Conservation (phyloP, 192 early-diverging fungal species). For the Gorgonomyces haynaldii region DNA sequence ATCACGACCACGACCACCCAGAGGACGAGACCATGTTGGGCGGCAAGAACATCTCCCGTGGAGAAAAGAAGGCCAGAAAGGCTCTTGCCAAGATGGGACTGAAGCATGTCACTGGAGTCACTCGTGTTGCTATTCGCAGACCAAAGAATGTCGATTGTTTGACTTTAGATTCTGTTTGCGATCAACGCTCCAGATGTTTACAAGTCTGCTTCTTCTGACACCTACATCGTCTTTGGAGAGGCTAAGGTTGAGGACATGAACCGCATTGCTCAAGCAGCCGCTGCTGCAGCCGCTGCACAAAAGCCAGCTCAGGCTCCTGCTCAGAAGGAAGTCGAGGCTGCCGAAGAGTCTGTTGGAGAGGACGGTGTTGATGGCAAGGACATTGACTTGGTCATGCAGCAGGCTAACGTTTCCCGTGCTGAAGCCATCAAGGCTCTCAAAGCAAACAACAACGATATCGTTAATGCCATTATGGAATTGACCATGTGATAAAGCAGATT, state of each 20-base stretch:
- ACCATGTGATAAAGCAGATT: slow-evolving; percentile 1
- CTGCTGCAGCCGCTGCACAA: slow-evolving; percentile 47
- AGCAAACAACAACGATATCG: slow-evolving; percentile 72
- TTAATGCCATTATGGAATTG: slow-evolving; percentile 90
- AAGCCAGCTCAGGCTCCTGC: slow-evolving; percentile 23
- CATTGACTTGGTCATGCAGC: slow-evolving; percentile 86
- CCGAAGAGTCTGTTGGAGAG: slow-evolving; percentile 74
- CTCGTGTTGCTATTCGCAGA: slow-evolving; percentile 79
- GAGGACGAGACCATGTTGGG: background rate
- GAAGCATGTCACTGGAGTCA: slow-evolving; percentile 73
- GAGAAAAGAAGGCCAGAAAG: slow-evolving; percentile 97
- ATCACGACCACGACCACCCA: no score
- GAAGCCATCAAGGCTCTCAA: slow-evolving; percentile 90
- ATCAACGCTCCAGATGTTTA: slow-evolving; percentile 87
- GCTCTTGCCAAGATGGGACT: slow-evolving; percentile 85
- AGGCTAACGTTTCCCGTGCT: slow-evolving; percentile 74
- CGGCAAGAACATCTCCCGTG: slow-evolving; percentile 52
- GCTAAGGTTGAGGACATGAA: slow-evolving; percentile 76
- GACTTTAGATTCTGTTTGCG: slow-evolving; percentile 74
- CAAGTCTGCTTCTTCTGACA: slow-evolving; percentile 78
- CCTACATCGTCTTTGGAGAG: slow-evolving; percentile 95
- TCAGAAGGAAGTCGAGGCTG: slow-evolving; percentile 30
- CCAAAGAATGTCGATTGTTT: no score
- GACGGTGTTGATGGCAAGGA: slow-evolving; percentile 77
- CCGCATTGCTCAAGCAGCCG: slow-evolving; percentile 45